phyloP scores from a whole-genome alignment of 164 flowering plant genomes.

The Berberis thunbergii region DNA sequence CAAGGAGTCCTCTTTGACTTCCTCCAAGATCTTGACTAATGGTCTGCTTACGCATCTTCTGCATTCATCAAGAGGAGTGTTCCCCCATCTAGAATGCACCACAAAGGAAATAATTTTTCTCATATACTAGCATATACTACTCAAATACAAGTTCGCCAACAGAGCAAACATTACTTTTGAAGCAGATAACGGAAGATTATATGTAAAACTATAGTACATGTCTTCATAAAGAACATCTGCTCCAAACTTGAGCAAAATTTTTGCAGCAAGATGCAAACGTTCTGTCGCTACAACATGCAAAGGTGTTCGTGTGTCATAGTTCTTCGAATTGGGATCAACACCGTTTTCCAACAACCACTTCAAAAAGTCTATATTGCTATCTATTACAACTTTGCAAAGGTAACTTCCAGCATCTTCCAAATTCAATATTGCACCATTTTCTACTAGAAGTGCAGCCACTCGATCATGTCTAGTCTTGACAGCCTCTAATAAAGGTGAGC shows the following conservation, averaged over 20 bases:
- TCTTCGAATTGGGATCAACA: slow-evolving; percentile 43
- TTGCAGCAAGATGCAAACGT: slow-evolving; percentile 30
- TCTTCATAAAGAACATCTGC: slow-evolving; percentile 1
- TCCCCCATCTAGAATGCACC: slow-evolving; percentile 38
- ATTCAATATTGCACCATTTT: too few relatives aligned
- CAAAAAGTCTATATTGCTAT: too few relatives aligned
- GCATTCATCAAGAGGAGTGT: slow-evolving; percentile 33
- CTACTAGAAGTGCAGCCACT: too few relatives aligned
- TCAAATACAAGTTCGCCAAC: slow-evolving; percentile 17
- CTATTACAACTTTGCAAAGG: slow-evolving; percentile 35
- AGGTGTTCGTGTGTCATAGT: slow-evolving; percentile 52
- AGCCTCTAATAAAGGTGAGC: slow-evolving; percentile 57
- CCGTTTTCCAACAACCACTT: slow-evolving; percentile 25
- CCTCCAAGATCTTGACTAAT: slow-evolving; percentile 17
- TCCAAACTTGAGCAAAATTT: slow-evolving; percentile 38
- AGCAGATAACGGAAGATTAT: neutral
- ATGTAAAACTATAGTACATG: too few relatives aligned
- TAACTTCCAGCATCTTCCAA: slow-evolving; percentile 36
- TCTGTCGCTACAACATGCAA: slow-evolving; percentile 50
- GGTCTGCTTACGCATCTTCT: slow-evolving; percentile 22
- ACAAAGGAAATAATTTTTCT: too few relatives aligned
- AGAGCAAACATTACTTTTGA: slow-evolving; percentile 22
- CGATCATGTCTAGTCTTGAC: slow-evolving; percentile 42
- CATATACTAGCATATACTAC: too few relatives aligned
- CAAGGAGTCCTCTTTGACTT: slow-evolving; percentile 12